These are phyloP conservation scores for Fusarium sp. DNA, from an alignment of 2,329 filamentous ascomycete genomes.

Conservation along the genomic window DNA sequence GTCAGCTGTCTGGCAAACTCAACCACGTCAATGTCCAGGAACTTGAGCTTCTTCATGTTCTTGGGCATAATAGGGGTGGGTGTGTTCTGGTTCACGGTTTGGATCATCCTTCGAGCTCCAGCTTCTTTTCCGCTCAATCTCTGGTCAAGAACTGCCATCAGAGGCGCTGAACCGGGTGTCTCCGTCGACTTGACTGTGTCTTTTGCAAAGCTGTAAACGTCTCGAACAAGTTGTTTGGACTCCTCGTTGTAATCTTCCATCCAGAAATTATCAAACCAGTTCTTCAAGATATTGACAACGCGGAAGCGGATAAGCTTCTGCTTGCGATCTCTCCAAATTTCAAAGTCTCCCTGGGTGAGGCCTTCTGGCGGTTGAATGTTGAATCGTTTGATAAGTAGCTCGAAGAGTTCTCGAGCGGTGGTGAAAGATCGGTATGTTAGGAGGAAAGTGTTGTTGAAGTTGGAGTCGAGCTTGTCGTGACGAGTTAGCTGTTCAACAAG, in stretches of 20 bases:
- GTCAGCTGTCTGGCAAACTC: conserved; percentile 98
- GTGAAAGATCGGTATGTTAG: conserved; percentile 97
- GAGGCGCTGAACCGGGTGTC: conserved; percentile 84
- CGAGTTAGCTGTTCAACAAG: conserved; percentile 95
- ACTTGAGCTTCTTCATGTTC: conserved; percentile 99
- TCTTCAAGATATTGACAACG: conserved; percentile 97
- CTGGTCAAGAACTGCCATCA: conserved; percentile 90
- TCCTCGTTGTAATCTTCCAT: conserved; percentile 93
- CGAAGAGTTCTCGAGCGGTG: conserved; percentile 87
- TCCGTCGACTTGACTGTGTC: conserved; percentile 94
- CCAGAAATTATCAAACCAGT: conserved; percentile 99
- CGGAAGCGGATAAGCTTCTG: conserved; percentile 96
- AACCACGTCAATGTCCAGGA: conserved; percentile 93
- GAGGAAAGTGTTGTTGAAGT: conserved; percentile 97
- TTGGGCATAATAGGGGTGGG: conserved; percentile 93
- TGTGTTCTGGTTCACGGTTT: conserved; percentile 84
- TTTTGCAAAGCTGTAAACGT: conserved; percentile 90
- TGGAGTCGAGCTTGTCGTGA: conserved; percentile 94
- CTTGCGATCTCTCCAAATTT: conserved; percentile 91
- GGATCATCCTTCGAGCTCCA: conserved; percentile 84
- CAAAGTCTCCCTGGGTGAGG: conserved; percentile 78
- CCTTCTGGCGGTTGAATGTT: conserved; percentile 91
- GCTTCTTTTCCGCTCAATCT: conserved; percentile 88
- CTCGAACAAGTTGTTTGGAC: conserved; percentile 84
- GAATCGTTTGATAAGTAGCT: conserved; percentile 91